Base-by-base conservation (phyloP, 164 flowering plant species). In the Tinospora cordifolia region DNA sequence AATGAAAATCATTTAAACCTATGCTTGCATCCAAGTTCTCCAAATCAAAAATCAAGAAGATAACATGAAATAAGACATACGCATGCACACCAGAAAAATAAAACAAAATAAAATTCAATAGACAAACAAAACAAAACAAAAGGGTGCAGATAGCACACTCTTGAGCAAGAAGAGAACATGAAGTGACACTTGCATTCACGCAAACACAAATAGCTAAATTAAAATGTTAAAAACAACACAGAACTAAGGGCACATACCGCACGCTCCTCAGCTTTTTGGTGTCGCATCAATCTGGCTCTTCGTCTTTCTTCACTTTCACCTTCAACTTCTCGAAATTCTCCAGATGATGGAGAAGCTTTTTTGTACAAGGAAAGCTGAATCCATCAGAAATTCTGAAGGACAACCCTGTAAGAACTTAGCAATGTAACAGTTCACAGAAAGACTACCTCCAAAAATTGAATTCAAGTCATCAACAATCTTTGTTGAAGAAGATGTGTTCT, bases 361-460 rank as follows among this genome's bases (percentile, higher is more conserved):
- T 62, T 41, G 26, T 70, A 72, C 59, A 79, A 72, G 21, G 64
- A 66, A 38, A 36, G 54, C 30, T 22, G 39, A 76, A 71, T 6
- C 38, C 60, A 51, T 72, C n/a, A 75, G 69, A 63, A 75, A 30
- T 59, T 51, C 59, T 14, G 30, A 22, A 69, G 22, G 21, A 63
- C 17, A 17, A 64, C 59, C 30, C 27, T n/a, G 26, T 2, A 57
- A 34, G 39, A 63, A 26, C 8, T 21, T 34, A 38, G 3, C 24
- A 58, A 2, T 63, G 17, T 69, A 15, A 13, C 14, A 40, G 13
- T 15, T 66, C 47, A 62, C 40, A 71, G 13, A 40, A 21, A 59
- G 57, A 74, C 8, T 85, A 90, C 99, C 96, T 84, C 95, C 97
- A 82, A 94, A 92, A 70, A 90, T 84, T 22, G 95, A 85, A 81